Evolutionary conservation across 495 filamentous ascomycete genomes (phyloP).

Genomic region (Hypoxylon lienhwacheense): DNA sequence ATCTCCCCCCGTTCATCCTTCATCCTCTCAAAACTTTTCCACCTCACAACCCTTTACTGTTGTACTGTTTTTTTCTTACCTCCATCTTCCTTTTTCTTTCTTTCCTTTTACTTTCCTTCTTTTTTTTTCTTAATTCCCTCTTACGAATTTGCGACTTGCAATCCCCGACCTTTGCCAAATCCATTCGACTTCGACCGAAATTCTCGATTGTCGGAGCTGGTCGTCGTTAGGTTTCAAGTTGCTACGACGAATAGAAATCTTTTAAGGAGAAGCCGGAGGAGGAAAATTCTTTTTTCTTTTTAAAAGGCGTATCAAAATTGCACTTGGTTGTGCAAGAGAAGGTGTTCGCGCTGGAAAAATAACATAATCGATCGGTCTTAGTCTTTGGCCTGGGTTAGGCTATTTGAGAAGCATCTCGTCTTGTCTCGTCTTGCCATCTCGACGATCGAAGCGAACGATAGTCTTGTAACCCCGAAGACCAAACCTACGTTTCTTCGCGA

Average conservation of each 20-base stretch:
- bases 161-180: constrained; percentile 29
- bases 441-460: constrained; percentile 14
- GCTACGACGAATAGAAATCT: constrained; percentile 18
- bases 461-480: constrained; percentile 12
- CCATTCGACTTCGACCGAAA: constrained; percentile 24
- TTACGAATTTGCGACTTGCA: constrained; percentile 27
- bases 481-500: constrained; percentile 15
- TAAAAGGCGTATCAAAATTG: constrained; percentile 27
- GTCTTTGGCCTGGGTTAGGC: neutral
- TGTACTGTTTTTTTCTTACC: no score
- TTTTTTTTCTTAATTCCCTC: no score
- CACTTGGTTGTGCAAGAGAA: constrained; percentile 35
- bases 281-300: no score
- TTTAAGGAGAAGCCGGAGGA: constrained; percentile 26
- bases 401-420: neutral
- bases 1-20: constrained; percentile 29
- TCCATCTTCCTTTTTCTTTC: constrained; percentile 31
- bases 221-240: constrained; percentile 28
- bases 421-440: neutral
- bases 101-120: constrained; percentile 31
- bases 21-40: constrained; percentile 34
- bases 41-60: constrained; percentile 25
- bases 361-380: constrained; percentile 20
- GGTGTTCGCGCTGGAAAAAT: constrained; percentile 18
- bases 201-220: constrained; percentile 17